A percentile compares a stretch with the other conserved stretches of the same genome.
Evolutionary conservation across 805 yeast genomes (phyloP).

Genomic region (Myxozyma melibiosi): DNA sequence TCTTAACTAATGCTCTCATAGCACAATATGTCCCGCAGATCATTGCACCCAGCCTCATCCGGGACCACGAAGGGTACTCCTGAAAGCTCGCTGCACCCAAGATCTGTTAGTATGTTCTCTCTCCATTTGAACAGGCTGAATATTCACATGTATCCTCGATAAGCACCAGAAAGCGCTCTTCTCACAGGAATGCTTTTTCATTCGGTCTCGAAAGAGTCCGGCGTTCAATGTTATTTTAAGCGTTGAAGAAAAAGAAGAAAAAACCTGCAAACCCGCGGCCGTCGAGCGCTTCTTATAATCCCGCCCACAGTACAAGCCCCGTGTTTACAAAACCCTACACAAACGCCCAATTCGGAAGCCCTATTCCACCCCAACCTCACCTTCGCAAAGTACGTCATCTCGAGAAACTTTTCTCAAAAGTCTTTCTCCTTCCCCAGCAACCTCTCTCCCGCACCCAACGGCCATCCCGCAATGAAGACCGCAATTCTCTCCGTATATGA

Average conservation of each 20-base stretch:
- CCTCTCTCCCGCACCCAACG: neutral
- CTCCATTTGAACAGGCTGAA: constrained; percentile 52
- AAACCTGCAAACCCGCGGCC: neutral
- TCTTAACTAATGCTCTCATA: neutral
- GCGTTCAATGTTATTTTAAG: constrained; percentile 37
- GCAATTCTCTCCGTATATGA: constrained; percentile 97
- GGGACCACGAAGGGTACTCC: constrained; percentile 68
- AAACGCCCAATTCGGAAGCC: too few species aligned
- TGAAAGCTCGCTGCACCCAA: constrained; percentile 69
- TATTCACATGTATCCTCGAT: constrained; percentile 46
- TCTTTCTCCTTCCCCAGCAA: too few species aligned
- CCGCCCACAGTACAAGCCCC: too few species aligned
- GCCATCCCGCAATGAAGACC: constrained; percentile 58
- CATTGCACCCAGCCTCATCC: constrained; percentile 66
- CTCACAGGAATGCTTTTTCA: constrained; percentile 44
- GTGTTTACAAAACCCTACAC: too few species aligned
- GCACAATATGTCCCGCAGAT: constrained; percentile 47
- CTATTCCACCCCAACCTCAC: too few species aligned
- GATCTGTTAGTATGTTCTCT: constrained; percentile 50
- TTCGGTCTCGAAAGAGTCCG: neutral
- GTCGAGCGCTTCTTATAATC: too few species aligned
- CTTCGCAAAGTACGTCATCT: too few species aligned
- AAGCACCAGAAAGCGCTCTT: constrained; percentile 39
- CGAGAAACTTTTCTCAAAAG: constrained; percentile 3
- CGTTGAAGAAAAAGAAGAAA: constrained; percentile 37